phyloP scores from a whole-genome alignment of 2,329 filamentous ascomycete genomes.

The Microdochium paspali region DNA sequence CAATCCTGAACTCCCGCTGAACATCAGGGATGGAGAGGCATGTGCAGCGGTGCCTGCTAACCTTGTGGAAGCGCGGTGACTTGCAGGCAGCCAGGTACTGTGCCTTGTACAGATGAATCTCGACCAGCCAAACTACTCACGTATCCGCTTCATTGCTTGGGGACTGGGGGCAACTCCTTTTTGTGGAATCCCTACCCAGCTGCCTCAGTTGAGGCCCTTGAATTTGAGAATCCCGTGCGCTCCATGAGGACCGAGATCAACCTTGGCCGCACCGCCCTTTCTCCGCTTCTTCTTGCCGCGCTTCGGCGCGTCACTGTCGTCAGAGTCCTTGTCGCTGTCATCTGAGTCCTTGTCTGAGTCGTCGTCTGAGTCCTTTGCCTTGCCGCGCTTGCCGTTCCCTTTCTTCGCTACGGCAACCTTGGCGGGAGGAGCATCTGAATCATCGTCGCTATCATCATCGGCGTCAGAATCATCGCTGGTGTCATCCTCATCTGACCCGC shows the following conservation, averaged over 20 bases:
- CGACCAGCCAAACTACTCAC: no score
- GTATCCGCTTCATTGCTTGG: no score
- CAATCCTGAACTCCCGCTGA: no score
- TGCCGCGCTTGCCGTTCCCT: slow-evolving; percentile 23
- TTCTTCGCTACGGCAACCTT: slow-evolving; percentile 31
- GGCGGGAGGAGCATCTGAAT: slow-evolving; percentile 36
- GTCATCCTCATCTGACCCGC: slow-evolving; percentile 32
- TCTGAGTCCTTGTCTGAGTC: slow-evolving; percentile 22
- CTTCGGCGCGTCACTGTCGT: slow-evolving; percentile 32
- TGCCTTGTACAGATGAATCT: no score
- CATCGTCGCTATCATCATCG: slow-evolving; percentile 27
- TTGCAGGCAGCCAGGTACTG: no score
- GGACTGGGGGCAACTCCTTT: no score
- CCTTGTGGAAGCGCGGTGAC: no score
- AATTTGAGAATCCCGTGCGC: slow-evolving; percentile 42
- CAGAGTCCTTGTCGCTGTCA: slow-evolving; percentile 23
- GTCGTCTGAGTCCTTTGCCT: slow-evolving; percentile 20
- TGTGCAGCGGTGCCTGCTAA: no score
- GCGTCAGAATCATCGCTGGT: slow-evolving; percentile 35
- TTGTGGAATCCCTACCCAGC: no score
- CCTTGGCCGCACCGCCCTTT: slow-evolving; percentile 28
- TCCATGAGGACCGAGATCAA: slow-evolving; percentile 37
- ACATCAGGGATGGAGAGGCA: no score
- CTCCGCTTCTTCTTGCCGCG: slow-evolving; percentile 35
- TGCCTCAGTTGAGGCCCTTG: slow-evolving; percentile 26